A percentile compares a stretch with the other conserved stretches of the same genome.
Conservation (phyloP, 2,329 filamentous ascomycete species). For the Harringtonia aguacate region DNA sequence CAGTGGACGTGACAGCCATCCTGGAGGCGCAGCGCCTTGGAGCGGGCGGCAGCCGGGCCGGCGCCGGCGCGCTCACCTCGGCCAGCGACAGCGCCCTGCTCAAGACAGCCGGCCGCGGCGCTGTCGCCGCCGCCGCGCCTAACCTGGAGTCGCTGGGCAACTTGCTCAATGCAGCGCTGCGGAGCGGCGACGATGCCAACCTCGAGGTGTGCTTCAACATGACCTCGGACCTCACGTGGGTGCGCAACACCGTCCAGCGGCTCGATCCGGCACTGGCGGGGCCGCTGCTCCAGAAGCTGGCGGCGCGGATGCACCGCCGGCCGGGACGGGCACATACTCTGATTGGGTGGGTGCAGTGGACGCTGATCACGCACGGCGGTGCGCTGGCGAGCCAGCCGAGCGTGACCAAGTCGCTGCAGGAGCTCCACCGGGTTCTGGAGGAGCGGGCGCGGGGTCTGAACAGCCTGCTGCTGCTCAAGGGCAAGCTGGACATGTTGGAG, state of each 20-base stretch:
- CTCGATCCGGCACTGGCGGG: slow-evolving; percentile 78
- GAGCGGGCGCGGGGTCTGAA: slow-evolving; percentile 75
- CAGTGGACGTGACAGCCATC: slow-evolving; percentile 64
- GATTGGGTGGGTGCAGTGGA: slow-evolving; percentile 95
- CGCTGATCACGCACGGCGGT: slow-evolving; percentile 82
- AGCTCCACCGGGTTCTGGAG: slow-evolving; percentile 76
- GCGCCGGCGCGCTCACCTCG: neutral
- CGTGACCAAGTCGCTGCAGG: slow-evolving; percentile 64
- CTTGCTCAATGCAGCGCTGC: slow-evolving; percentile 86
- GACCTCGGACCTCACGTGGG: slow-evolving; percentile 60
- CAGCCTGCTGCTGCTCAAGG: slow-evolving; percentile 78
- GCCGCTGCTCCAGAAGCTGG: slow-evolving; percentile 69
- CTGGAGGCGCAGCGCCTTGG: slow-evolving; percentile 26
- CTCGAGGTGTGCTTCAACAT: slow-evolving; percentile 88
- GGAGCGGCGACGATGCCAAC: slow-evolving; percentile 80
- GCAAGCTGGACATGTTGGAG: slow-evolving; percentile 89
- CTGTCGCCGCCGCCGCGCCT: slow-evolving; percentile 22
- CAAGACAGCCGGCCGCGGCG: slow-evolving; percentile 13
- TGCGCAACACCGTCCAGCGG: slow-evolving; percentile 82
- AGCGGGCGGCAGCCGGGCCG: neutral
- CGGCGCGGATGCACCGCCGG: slow-evolving; percentile 74
- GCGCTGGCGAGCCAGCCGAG: slow-evolving; percentile 79
- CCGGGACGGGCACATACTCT: slow-evolving; percentile 84
- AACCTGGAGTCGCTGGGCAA: slow-evolving; percentile 59
- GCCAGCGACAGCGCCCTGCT: neutral